phyloP scores from a whole-genome alignment of 2,329 filamentous ascomycete species.

The Westerdykella sp. region DNA sequence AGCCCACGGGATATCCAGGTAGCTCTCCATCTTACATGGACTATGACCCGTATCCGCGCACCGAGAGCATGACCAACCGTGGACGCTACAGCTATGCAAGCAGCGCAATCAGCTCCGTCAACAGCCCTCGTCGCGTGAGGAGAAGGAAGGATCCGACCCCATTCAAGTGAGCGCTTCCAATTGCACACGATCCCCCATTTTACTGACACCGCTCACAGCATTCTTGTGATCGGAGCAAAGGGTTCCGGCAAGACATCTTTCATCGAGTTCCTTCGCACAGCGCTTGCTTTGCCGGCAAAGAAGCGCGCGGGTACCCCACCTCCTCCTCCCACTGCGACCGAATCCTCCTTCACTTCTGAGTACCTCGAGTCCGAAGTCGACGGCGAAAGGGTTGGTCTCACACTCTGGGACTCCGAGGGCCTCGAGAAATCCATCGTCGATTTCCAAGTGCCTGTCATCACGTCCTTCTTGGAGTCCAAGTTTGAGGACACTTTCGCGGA shows the following conservation, averaged over 20 bases:
- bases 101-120: constrained; percentile 82
- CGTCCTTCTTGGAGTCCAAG: constrained; percentile 89
- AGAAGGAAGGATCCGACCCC: constrained; percentile 95
- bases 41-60: constrained; percentile 72
- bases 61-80: constrained; percentile 94
- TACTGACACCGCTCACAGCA: constrained; percentile 47
- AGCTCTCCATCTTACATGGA: constrained; percentile 44
- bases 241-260: constrained; percentile 94
- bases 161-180: constrained; percentile 72
- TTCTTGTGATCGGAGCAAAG: constrained; percentile 82
- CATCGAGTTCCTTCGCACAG: constrained; percentile 86
- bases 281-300: constrained; percentile 73
- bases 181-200: background rate
- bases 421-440: constrained; percentile 93
- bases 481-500: constrained; percentile 97
- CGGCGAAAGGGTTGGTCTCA: constrained; percentile 82
- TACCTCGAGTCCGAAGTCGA: constrained; percentile 95
- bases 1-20: constrained; percentile 49
- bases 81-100: constrained; percentile 95
- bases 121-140: constrained; percentile 84
- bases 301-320: constrained; percentile 53
- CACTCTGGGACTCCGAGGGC: constrained; percentile 93
- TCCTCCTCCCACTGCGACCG: constrained; percentile 42
- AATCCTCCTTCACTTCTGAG: constrained; percentile 67
- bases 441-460: constrained; percentile 86